Evolutionary conservation across 805 yeast species (phyloP).

Genomic region (Cyberlindnera nakhonratchasimensis): DNA sequence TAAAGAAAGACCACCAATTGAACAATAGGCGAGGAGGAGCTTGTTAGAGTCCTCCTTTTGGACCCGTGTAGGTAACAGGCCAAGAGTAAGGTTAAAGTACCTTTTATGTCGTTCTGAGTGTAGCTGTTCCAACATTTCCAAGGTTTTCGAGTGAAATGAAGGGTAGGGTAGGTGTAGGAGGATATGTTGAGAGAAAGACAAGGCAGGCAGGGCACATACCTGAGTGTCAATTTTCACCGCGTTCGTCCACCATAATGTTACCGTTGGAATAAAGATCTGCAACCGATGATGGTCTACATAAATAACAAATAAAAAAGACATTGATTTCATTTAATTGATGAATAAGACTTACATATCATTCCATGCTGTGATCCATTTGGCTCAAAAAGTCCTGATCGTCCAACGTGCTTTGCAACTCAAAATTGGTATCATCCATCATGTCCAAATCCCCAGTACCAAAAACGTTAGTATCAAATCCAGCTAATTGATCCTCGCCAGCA

Average conservation of each 20-base stretch:
- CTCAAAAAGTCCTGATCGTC: constrained; percentile 36
- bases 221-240: background rate
- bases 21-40: constrained; percentile 67
- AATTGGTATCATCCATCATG: constrained; percentile 33
- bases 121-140: background rate
- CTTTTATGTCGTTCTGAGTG: constrained; percentile 28
- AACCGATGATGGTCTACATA: background rate
- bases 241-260: background rate
- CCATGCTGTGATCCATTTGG: constrained; percentile 35
- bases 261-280: background rate
- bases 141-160: too few relatives aligned
- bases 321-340: background rate
- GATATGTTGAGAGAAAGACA: too few relatives aligned
- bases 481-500: constrained; percentile 1
- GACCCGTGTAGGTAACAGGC: constrained; percentile 49
- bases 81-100: constrained; percentile 50
- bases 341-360: constrained; percentile 7
- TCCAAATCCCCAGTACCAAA: constrained; percentile 19
- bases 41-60: constrained; percentile 68
- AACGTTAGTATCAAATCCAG: constrained; percentile 6
- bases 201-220: too few relatives aligned
- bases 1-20: constrained; percentile 49
- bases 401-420: constrained; percentile 28
- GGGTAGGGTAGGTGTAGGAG: too few relatives aligned
- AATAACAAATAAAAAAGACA: background rate